Percentiles rank a stretch among this genome's conserved stretches.
Evolutionary conservation across 306 rosid species (phyloP).

Genomic region (Pueraria montana): DNA sequence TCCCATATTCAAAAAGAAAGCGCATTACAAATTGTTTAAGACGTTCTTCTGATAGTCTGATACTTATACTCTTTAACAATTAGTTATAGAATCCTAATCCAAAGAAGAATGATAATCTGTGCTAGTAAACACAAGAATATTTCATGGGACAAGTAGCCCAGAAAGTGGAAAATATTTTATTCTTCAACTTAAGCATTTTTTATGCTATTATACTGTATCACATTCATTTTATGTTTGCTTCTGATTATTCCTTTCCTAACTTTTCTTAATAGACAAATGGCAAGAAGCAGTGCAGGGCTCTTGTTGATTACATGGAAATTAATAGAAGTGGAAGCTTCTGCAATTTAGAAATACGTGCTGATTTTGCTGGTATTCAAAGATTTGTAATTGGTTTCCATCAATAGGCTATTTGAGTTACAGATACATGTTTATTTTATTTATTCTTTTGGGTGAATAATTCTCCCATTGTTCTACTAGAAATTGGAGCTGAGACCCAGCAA

Average conservation of each 20-base stretch:
- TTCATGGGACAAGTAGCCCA: background rate
- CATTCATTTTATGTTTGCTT: constrained; percentile 27
- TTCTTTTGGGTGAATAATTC: background rate
- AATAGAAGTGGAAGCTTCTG: constrained; percentile 61
- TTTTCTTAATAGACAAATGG: constrained; percentile 79
- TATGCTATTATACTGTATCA: background rate
- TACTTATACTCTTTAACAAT: background rate
- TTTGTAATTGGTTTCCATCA: constrained; percentile 76
- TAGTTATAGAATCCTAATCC: constrained; percentile 21
- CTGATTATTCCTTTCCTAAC: constrained; percentile 42
- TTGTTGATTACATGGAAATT: constrained; percentile 71
- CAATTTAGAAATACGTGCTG: constrained; percentile 64
- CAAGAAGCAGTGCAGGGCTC: constrained; percentile 77
- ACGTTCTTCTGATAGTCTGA: background rate
- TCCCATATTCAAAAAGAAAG: background rate
- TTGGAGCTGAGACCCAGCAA: background rate
- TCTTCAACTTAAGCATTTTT: background rate
- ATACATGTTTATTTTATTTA: background rate
- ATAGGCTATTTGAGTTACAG: constrained; percentile 42
- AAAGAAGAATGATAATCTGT: background rate
- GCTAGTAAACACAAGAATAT: background rate
- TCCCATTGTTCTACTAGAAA: background rate
- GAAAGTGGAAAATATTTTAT: constrained; percentile 3
- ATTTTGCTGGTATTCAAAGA: constrained; percentile 79
- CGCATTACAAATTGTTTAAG: background rate